Conservation (phyloP, 768 basidiomycete genomes). For the Boletus rex-veris region DNA sequence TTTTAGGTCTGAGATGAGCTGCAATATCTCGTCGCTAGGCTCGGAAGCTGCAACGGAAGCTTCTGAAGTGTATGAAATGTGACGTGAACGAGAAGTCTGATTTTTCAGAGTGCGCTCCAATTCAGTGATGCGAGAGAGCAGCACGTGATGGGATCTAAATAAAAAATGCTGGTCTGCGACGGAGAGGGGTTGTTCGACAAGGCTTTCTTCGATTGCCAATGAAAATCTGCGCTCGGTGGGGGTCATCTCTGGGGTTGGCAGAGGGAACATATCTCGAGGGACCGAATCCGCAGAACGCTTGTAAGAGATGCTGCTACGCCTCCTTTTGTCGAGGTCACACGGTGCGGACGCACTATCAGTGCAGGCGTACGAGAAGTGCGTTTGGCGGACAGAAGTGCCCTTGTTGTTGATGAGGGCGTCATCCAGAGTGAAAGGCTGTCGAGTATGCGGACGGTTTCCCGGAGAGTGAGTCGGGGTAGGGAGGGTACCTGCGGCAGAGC, state of each 20-base stretch:
- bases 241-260: conserved; percentile 75
- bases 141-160: conserved; percentile 78
- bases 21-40: conserved; percentile 75
- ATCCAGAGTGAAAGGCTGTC: conserved; percentile 29
- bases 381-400: conserved; percentile 4
- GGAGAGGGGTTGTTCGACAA: conserved; percentile 51
- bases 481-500: conserved; percentile 35
- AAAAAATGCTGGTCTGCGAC: conserved; percentile 81
- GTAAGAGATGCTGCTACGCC: conserved; percentile 76
- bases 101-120: conserved; percentile 63
- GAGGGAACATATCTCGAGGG: conserved; percentile 38
- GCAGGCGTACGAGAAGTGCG: conserved; percentile 26
- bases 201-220: conserved; percentile 22
- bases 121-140: conserved; percentile 78
- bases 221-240: conserved; percentile 52
- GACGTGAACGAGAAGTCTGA: conserved; percentile 44
- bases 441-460: conserved; percentile 40
- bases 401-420: conserved; percentile 22
- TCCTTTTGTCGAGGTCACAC: conserved; percentile 32
- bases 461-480: conserved; percentile 58
- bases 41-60: conserved; percentile 37
- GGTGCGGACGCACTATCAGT: conserved; percentile 25
- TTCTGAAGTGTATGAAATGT: conserved; percentile 50
- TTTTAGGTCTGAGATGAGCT: conserved; percentile 73
- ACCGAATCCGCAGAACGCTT: conserved; percentile 44